phyloP scores from a whole-genome alignment of 768 basidiomycete species.

The Suillus americanus region DNA sequence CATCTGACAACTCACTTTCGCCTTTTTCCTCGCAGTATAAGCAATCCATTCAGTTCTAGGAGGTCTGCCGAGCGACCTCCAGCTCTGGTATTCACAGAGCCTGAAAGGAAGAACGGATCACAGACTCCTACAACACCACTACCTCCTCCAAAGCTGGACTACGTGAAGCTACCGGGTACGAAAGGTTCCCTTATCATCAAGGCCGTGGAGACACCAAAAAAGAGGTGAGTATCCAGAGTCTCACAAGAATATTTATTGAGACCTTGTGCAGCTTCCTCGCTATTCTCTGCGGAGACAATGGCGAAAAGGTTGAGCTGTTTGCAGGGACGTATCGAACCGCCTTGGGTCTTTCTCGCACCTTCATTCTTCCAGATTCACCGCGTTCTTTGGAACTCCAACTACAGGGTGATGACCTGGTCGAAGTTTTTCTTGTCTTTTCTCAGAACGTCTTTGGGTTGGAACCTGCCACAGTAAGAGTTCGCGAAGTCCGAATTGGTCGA shows the following conservation, averaged over 20 bases:
- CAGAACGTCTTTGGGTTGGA: constrained; percentile 93
- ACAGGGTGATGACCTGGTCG: constrained; percentile 90
- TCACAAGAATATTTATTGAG: constrained; percentile 9
- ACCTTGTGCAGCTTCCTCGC: constrained; percentile 70
- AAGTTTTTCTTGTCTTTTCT: constrained; percentile 87
- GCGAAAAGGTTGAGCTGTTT: constrained; percentile 92
- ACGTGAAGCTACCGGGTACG: constrained; percentile 89
- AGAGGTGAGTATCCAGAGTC: constrained; percentile 55
- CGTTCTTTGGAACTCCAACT: constrained; percentile 83
- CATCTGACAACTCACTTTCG: constrained; percentile 47
- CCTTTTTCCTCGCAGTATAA: constrained; percentile 71
- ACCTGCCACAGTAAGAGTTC: constrained; percentile 90
- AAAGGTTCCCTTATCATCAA: constrained; percentile 83
- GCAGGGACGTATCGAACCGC: constrained; percentile 91
- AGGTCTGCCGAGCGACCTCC: constrained; percentile 57
- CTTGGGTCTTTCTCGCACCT: constrained; percentile 86
- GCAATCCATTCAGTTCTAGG: constrained; percentile 58
- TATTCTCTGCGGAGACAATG: constrained; percentile 88
- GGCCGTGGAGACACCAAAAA: constrained; percentile 86
- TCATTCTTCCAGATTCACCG: constrained; percentile 90
- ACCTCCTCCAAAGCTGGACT: constrained; percentile 84
- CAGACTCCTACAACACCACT: constrained; percentile 38
- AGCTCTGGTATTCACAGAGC: constrained; percentile 36
- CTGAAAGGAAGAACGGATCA: constrained; percentile 37
- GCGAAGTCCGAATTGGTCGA: constrained; percentile 88